Conservation (phyloP, 2,329 filamentous ascomycete genomes). For the Pestalotiopsis sp. region DNA sequence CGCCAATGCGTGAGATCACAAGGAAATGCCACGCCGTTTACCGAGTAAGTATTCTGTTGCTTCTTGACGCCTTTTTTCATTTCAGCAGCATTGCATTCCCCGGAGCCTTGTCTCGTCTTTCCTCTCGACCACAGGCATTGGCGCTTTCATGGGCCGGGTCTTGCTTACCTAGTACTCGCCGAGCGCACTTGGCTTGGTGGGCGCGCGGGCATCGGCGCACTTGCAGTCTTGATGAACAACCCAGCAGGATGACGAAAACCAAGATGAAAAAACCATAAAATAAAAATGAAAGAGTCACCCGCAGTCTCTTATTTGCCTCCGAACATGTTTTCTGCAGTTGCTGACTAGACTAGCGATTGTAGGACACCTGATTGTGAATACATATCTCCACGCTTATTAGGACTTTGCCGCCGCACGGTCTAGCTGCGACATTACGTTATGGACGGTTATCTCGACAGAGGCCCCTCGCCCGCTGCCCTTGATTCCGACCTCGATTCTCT, state of each 20-base stretch:
- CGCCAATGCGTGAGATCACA: too few relatives aligned
- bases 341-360: background rate
- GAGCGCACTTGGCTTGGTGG: too few relatives aligned
- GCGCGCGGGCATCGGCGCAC: too few relatives aligned
- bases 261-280: background rate
- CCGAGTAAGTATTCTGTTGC: too few relatives aligned
- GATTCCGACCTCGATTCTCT: constrained; percentile 4
- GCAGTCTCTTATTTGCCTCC: background rate
- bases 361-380: background rate
- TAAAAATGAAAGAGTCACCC: background rate
- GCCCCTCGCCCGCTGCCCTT: background rate
- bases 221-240: too few relatives aligned
- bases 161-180: too few relatives aligned
- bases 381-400: background rate
- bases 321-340: background rate
- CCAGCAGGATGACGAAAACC: background rate
- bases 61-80: too few relatives aligned
- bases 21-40: too few relatives aligned
- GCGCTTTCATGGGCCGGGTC: too few relatives aligned
- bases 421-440: constrained; percentile 9
- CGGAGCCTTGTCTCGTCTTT: too few relatives aligned
- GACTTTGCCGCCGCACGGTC: background rate
- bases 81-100: too few relatives aligned
- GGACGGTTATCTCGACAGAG: constrained; percentile 5
- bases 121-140: too few relatives aligned